phyloP scores from a whole-genome alignment of 2,329 filamentous ascomycete genomes.

The Xylaria sp. region DNA sequence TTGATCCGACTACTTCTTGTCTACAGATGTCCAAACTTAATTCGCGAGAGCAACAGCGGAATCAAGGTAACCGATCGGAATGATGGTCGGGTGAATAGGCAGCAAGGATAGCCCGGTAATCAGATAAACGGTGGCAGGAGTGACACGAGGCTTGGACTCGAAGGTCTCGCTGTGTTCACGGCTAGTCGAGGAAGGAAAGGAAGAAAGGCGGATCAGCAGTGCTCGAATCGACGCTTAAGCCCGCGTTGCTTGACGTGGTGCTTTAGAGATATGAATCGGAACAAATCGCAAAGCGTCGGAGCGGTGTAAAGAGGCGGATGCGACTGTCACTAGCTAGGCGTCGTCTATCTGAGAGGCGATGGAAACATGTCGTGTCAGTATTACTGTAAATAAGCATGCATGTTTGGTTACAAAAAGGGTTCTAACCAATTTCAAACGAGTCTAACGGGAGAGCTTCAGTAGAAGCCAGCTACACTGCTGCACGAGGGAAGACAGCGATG shows the following conservation, averaged over 20 bases:
- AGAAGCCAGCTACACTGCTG: not conserved
- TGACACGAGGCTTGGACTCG: not conserved
- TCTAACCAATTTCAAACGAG: slow-evolving; percentile 2
- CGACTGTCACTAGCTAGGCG: not conserved
- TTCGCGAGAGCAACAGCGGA: not conserved
- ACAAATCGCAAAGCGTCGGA: not conserved
- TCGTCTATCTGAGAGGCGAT: not conserved
- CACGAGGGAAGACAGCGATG: not conserved
- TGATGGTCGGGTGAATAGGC: not conserved
- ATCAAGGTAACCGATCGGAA: not conserved
- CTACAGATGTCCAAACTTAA: not conserved
- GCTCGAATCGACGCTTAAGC: not conserved
- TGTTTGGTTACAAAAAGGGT: not conserved
- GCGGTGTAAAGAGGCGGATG: not conserved
- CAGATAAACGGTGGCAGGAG: not conserved
- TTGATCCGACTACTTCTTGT: not conserved
- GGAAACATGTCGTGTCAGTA: slow-evolving; percentile 5
- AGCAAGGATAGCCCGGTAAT: not conserved
- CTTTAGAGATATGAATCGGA: not conserved
- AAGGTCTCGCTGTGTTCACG: not conserved
- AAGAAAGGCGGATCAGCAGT: not conserved
- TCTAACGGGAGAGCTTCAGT: not conserved
- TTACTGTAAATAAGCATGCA: not conserved
- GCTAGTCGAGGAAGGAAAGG: not conserved
- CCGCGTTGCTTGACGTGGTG: not conserved